Conservation (phyloP, 108 stramenopile species). For the Conticribra weissflogii region DNA sequence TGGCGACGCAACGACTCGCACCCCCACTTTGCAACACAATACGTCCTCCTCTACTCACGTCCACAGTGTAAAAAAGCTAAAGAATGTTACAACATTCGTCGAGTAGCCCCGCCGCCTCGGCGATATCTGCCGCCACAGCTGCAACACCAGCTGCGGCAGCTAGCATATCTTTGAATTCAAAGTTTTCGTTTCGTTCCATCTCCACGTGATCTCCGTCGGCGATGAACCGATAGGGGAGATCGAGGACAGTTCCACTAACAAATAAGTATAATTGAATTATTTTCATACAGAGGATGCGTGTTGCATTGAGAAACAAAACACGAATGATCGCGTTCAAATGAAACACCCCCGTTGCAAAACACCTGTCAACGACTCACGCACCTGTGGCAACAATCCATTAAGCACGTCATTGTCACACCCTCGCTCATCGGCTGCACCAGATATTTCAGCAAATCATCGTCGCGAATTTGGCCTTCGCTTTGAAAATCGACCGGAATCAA, state of each 20-base stretch:
- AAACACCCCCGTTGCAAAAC: too few relatives aligned
- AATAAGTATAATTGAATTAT: constrained; percentile 48
- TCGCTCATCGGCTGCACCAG: constrained; percentile 73
- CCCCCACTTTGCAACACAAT: too few relatives aligned
- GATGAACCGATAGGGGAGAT: constrained; percentile 73
- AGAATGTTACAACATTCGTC: constrained; percentile 23
- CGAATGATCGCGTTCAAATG: not conserved
- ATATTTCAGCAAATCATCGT: constrained; percentile 79
- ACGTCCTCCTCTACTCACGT: not conserved
- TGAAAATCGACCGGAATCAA: constrained; percentile 90
- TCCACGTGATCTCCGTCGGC: constrained; percentile 56
- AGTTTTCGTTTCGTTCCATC: constrained; percentile 25
- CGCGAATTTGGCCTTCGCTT: constrained; percentile 79
- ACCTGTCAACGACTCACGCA: too few relatives aligned
- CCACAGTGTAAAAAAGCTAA: not conserved
- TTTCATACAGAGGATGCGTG: constrained; percentile 33
- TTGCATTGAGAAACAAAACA: not conserved
- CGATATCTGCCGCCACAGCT: not conserved
- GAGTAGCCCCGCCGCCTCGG: not conserved
- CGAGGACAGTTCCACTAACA: constrained; percentile 66
- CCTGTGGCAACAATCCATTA: constrained; percentile 41
- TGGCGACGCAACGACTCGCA: too few relatives aligned
- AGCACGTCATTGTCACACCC: constrained; percentile 73
- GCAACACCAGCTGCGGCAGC: constrained; percentile 4
- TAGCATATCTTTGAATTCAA: constrained; percentile 11